Evolutionary conservation across 1,139 yeast genomes (phyloP), one percentile per base, ranked within the genome.

Genomic region (Suhomyces chickasaworum): DNA sequence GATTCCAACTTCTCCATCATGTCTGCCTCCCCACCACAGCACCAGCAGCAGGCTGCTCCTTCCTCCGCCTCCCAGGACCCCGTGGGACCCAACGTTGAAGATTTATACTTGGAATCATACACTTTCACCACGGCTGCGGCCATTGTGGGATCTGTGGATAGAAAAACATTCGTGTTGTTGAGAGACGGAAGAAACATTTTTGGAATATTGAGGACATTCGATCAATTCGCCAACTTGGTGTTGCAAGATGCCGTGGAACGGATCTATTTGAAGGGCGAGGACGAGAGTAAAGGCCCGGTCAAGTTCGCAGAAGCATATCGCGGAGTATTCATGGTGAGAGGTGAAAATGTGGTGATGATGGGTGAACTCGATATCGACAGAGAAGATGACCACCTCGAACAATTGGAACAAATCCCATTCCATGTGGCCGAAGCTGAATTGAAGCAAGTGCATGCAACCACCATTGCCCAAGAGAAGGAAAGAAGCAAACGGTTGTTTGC

Each of bases 71-170:
- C 44, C 9, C 39, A 33, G 29, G 68, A 64, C 34, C 53, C 62
- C 34, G 44, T 53, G 47, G 65, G 63, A 9, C 70, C 73, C 43
- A 70, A 72, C 47, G 79, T 73, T 18, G 78, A 75, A 56, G 78
- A 80, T 57, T 68, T 80, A 50, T 80, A 80, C 59, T 67, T 80
- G 50, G 84, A 80, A 59, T 77, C 95, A 53, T 89, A 85, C 60
- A 90, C 95, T 27, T 93, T 91, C 71, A 93, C 98, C 44, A 93
- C 99, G 1, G 96, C 98, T 0, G 98, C 98, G 1, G 96, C 97
- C 23, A 82, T 93, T 46, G 90, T 93, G 38, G 97, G 96, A 22
- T 86, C 95, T 16, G 96, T 93, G 17, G 98, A 93, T 65, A 81
- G 96, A 65, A 85, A 84, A 59, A 86, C 89, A 34, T 85, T 89